Percentiles rank a stretch among this genome's conserved stretches.
Conservation (phyloP, 73 alveolate genomes). For the Symbiodinium natans region DNA sequence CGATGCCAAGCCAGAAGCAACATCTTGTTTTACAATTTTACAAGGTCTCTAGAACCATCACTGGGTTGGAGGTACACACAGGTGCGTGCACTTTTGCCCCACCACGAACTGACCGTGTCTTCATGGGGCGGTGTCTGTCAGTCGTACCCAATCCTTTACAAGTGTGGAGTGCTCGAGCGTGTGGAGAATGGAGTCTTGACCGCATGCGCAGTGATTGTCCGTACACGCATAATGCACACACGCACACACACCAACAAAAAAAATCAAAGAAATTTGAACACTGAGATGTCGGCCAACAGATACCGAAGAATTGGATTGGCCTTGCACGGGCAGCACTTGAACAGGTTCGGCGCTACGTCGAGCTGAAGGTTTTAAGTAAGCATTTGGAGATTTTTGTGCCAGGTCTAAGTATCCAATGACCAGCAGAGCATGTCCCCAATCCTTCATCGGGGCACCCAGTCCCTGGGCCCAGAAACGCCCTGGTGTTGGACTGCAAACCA, state of each 20-base stretch:
- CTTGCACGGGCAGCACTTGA: neutral
- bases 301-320: conserved; percentile 51
- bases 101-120: too few relatives aligned
- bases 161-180: too few relatives aligned
- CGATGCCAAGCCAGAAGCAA: too few relatives aligned
- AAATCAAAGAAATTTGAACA: neutral
- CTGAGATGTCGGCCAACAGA: conserved; percentile 36
- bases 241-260: too few relatives aligned
- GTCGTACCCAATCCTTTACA: too few relatives aligned
- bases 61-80: too few relatives aligned
- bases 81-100: neutral
- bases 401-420: neutral
- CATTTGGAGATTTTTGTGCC: neutral
- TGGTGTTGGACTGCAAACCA: neutral
- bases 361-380: neutral
- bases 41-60: neutral
- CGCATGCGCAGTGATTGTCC: too few relatives aligned
- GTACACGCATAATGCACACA: too few relatives aligned
- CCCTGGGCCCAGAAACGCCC: neutral
- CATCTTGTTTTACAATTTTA: too few relatives aligned
- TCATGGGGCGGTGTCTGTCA: too few relatives aligned
- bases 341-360: neutral
- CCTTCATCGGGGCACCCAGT: neutral
- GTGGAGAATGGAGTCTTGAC: too few relatives aligned
- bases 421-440: neutral